A percentile compares a stretch with the other conserved stretches of the same genome.
These are phyloP conservation scores for Aeminium ludgeri DNA, from an alignment of 495 filamentous ascomycete species.

Conservation along the genomic window DNA sequence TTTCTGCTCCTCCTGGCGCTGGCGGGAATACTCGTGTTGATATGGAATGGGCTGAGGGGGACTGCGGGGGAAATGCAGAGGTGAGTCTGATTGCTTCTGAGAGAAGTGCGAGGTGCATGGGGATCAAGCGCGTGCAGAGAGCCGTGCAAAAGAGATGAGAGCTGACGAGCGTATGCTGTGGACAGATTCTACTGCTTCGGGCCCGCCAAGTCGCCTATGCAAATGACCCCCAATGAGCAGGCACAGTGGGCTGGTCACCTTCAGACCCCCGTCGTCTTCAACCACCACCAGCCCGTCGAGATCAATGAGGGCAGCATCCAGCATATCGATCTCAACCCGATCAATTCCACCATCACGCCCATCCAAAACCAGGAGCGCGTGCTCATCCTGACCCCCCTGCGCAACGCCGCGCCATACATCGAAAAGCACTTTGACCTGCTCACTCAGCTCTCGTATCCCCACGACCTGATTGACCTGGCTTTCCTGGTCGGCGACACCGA, in stretches of 20 bases:
- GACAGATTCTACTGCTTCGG: constrained; percentile 93
- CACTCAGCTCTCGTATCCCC: constrained; percentile 78
- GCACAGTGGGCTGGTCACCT: constrained; percentile 73
- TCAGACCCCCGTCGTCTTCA: constrained; percentile 86
- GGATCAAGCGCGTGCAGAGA: not conserved
- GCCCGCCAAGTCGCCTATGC: constrained; percentile 78
- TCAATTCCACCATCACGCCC: constrained; percentile 67
- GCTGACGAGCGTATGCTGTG: constrained; percentile 4
- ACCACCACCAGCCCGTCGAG: constrained; percentile 74
- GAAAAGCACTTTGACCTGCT: constrained; percentile 86
- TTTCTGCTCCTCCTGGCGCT: constrained; percentile 62
- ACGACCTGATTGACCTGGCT: constrained; percentile 84
- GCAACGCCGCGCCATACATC: constrained; percentile 70
- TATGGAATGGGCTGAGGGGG: constrained; percentile 76
- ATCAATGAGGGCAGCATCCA: constrained; percentile 66
- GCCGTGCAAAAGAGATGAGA: not conserved
- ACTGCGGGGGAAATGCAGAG: constrained; percentile 83
- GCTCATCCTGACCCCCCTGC: constrained; percentile 85
- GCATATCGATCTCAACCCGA: constrained; percentile 65
- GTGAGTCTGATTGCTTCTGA: constrained; percentile 31
- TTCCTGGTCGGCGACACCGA: constrained; percentile 85
- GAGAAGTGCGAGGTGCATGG: constrained; percentile 10
- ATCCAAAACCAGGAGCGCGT: constrained; percentile 66
- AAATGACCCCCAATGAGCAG: constrained; percentile 82
- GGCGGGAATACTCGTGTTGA: constrained; percentile 54